Evolutionary conservation across 495 filamentous ascomycete genomes (phyloP).

Genomic region (Hyphodiscus hymeniophilus): DNA sequence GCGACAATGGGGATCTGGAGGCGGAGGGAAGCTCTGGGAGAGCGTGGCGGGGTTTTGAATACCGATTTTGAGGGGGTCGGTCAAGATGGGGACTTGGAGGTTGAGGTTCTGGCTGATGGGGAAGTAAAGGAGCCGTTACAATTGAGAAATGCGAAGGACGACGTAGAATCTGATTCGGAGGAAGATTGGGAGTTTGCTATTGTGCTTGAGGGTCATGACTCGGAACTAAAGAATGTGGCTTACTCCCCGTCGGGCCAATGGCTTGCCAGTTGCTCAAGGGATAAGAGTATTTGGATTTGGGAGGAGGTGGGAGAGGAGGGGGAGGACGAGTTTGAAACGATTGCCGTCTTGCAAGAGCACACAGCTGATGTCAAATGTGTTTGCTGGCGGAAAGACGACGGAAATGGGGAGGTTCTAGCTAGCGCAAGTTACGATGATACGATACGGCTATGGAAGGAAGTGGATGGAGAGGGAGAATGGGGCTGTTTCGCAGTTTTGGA

Average conservation of each 20-base stretch:
- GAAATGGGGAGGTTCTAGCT: slow-evolving; percentile 58
- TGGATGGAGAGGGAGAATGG: slow-evolving; percentile 82
- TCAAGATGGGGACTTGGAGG: slow-evolving; percentile 7
- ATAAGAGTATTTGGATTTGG: slow-evolving; percentile 99
- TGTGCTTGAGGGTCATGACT: slow-evolving; percentile 87
- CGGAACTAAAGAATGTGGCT: slow-evolving; percentile 79
- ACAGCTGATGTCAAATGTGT: slow-evolving; percentile 92
- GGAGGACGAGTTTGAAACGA: slow-evolving; percentile 1
- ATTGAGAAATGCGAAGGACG: background rate
- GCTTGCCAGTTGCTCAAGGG: slow-evolving; percentile 81
- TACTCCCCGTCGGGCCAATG: slow-evolving; percentile 74
- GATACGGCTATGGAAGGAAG: slow-evolving; percentile 74
- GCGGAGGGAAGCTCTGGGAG: slow-evolving; percentile 39
- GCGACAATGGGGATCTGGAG: slow-evolving; percentile 84
- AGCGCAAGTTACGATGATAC: slow-evolving; percentile 89
- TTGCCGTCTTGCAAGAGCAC: slow-evolving; percentile 84
- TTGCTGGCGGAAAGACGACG: slow-evolving; percentile 74
- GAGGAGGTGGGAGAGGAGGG: slow-evolving; percentile 65
- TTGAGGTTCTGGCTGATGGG: slow-evolving; percentile 25
- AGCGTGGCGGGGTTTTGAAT: slow-evolving; percentile 14
- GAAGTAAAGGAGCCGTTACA: slow-evolving; percentile 7
- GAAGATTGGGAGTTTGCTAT: slow-evolving; percentile 85
- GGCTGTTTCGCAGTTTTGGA: slow-evolving; percentile 73
- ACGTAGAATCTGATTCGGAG: slow-evolving; percentile 47
- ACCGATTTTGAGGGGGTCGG: slow-evolving; percentile 11